Base-by-base conservation (phyloP, 2,329 filamentous ascomycete species). In the Mycosphaerella sp. region DNA sequence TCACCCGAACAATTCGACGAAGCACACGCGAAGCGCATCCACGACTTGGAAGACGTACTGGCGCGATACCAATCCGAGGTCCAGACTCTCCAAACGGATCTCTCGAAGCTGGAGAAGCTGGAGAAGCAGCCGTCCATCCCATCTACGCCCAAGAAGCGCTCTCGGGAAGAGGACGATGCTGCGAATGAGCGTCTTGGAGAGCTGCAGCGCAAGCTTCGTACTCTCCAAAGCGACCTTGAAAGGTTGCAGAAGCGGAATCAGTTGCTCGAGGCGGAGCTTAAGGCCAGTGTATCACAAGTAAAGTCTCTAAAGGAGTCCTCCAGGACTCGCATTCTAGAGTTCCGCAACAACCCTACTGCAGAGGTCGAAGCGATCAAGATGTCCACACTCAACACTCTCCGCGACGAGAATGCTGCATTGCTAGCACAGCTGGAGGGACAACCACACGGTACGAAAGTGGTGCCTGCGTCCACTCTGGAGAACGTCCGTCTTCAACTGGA, bases 311-410 rank as follows among this genome's bases (percentile, higher is more conserved):
- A 82, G 60, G 77, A 84, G 44, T 81, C 84, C 14, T 85, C 82
- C 27, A 83, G 86, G 57, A 94, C 85, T 3, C 87, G 93, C 32
- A 78, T 97, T 42, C 79, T 98, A 21, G 85, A 93, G 49, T 76
- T 97, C 12, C 86, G 89, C 52, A 84, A 86, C n/a, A 98, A 98
- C 68, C 93, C 93, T 0, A 97, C 93, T 0, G 82, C 89, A 0
- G 82, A 93, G 62, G 81, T 81, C 53, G 89, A 95, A 71, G 85
- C 86, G 2, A 81, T 95, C 68, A 95, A 97, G 71, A 77, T 85
- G 45, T 78, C 82, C 8, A 95, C 89, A 0, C 79, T 98, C 12
- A 78, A 78, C 8, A 84, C 85, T 0, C 79, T 98, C 8, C 81
- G 85, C 59, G 80, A 83, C 53, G 93, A 97, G 66, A 98, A 98